Evolutionary conservation across 2,329 filamentous ascomycete species (phyloP).

Genomic region (Epicoccum nigrum): DNA sequence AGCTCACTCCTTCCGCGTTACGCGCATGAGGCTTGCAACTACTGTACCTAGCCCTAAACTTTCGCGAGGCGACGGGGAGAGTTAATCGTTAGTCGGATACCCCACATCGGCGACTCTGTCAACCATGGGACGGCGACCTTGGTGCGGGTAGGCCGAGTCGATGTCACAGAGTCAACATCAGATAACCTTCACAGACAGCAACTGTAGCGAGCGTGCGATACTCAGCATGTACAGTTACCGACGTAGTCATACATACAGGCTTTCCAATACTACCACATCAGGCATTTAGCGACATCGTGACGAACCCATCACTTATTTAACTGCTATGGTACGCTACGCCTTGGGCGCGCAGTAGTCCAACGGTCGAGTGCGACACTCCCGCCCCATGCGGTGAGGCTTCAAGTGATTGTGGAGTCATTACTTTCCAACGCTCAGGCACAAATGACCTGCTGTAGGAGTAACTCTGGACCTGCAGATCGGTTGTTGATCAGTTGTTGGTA

Average conservation of each 20-base stretch:
- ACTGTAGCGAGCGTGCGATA: not conserved
- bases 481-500: no score
- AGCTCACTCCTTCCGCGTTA: conserved; percentile 4
- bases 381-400: not conserved
- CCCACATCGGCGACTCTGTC: conserved; percentile 25
- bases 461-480: conserved; percentile 9
- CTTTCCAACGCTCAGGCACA: conserved; percentile 1
- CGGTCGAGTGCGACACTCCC: conserved; percentile 18
- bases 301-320: conserved; percentile 1
- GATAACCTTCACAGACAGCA: conserved; percentile 4
- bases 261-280: not conserved
- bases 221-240: not conserved
- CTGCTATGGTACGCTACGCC: conserved; percentile 24
- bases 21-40: conserved; percentile 7
- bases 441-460: conserved; percentile 7
- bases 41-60: not conserved
- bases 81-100: conserved; percentile 24
- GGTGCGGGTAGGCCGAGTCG: conserved; percentile 26
- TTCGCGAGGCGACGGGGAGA: conserved; percentile 15
- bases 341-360: conserved; percentile 23
- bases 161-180: conserved; percentile 13
- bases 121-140: conserved; percentile 28
- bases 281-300: not conserved
- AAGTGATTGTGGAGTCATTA: not conserved
- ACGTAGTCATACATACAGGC: not conserved